phyloP scores from a whole-genome alignment of 2,329 filamentous ascomycete species.

The Aspergillus carbonarius region DNA sequence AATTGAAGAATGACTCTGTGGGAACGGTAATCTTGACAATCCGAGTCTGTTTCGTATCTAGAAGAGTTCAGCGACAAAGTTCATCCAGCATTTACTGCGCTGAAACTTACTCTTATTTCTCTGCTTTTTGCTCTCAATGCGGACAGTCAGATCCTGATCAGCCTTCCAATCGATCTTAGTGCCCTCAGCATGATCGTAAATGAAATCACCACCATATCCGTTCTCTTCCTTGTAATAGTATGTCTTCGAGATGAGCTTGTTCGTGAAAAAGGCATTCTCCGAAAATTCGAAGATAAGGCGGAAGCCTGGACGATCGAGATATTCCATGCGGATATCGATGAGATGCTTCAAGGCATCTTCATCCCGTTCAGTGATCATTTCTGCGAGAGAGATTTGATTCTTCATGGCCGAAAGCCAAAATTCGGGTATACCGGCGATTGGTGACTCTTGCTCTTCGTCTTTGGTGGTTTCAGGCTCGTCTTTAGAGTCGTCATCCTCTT shows the following conservation, averaged over 20 bases:
- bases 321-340: slow-evolving; percentile 96
- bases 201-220: slow-evolving; percentile 97
- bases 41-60: slow-evolving; percentile 98
- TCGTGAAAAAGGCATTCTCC: slow-evolving; percentile 94
- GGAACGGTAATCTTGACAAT: slow-evolving; percentile 99
- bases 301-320: slow-evolving; percentile 97
- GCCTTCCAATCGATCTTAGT: slow-evolving; percentile 97
- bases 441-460: slow-evolving; percentile 45
- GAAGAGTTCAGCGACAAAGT: slow-evolving; percentile 13
- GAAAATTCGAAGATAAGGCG: slow-evolving; percentile 95
- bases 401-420: slow-evolving; percentile 99
- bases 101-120: slow-evolving; percentile 90
- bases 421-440: slow-evolving; percentile 82
- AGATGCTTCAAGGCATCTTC: slow-evolving; percentile 89
- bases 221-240: slow-evolving; percentile 99
- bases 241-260: slow-evolving; percentile 96
- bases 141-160: slow-evolving; percentile 88
- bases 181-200: slow-evolving; percentile 98
- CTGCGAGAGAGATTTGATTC: slow-evolving; percentile 94
- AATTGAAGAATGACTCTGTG: slow-evolving; percentile 98
- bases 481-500: slow-evolving; percentile 63
- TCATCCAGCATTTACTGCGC: neutral
- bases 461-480: slow-evolving; percentile 56
- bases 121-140: slow-evolving; percentile 98
- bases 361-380: slow-evolving; percentile 98